phyloP scores from a whole-genome alignment of 176 grass and related monocot genomes.

The Musa schizocarpa region DNA sequence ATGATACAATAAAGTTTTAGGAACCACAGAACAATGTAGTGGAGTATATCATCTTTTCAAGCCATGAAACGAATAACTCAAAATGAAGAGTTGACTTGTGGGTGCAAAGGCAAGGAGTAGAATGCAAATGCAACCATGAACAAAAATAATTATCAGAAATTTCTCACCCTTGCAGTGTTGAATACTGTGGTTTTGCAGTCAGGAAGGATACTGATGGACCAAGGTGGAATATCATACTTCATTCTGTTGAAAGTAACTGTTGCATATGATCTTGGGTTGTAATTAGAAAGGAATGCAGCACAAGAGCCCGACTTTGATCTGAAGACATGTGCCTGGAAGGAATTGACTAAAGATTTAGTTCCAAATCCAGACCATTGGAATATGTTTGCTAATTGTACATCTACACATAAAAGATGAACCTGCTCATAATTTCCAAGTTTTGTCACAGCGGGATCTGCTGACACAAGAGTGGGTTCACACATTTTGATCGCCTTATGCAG shows the following conservation, averaged over 20 bases:
- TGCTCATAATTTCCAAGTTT: constrained; percentile 64
- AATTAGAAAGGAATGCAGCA: constrained; percentile 77
- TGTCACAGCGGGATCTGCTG: constrained; percentile 39
- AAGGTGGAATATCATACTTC: constrained; percentile 64
- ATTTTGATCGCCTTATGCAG: constrained; percentile 86
- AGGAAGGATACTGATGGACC: constrained; percentile 94
- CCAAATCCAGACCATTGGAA: neutral
- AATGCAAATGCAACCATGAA: neutral
- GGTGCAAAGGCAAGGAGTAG: neutral
- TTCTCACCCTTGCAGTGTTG: constrained; percentile 81
- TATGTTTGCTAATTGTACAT: neutral
- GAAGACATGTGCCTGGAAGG: constrained; percentile 60
- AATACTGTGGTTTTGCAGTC: constrained; percentile 79
- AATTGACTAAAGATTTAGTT: constrained; percentile 8
- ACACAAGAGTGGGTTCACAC: constrained; percentile 45
- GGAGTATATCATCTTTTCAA: neutral
- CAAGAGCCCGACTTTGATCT: constrained; percentile 61
- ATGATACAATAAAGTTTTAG: too few species aligned
- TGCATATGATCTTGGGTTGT: constrained; percentile 38
- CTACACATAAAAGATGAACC: constrained; percentile 22
- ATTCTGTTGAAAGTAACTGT: constrained; percentile 54
- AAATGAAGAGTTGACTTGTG: neutral
- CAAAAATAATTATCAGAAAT: neutral
- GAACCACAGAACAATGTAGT: too few species aligned
- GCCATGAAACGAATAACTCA: neutral